phyloP scores from a whole-genome alignment of 139 green algal genomes.

The Zygnema circumcarinatum region DNA sequence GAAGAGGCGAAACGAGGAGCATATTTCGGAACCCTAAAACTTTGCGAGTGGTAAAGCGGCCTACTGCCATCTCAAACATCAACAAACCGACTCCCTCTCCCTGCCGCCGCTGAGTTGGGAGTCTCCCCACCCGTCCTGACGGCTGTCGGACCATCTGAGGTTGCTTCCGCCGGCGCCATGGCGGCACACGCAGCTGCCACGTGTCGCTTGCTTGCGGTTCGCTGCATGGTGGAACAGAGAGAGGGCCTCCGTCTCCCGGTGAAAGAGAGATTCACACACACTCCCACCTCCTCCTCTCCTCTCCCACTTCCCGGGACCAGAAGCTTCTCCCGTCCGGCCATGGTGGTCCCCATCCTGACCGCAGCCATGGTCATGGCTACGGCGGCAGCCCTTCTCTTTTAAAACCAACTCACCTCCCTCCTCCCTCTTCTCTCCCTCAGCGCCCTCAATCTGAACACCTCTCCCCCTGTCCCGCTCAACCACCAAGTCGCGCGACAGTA shows the following conservation, averaged over 20 bases:
- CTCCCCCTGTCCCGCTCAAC: too few species aligned
- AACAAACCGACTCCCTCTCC: neutral
- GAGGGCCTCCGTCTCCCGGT: too few species aligned
- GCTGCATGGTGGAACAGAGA: neutral
- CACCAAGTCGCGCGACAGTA: neutral
- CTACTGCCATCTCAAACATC: neutral
- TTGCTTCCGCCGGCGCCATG: neutral
- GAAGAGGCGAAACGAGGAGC: neutral
- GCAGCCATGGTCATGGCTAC: too few species aligned
- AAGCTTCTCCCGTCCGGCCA: neutral
- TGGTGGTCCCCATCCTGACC: neutral
- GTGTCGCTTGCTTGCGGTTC: neutral
- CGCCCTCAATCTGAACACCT: too few species aligned
- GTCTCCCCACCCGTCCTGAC: neutral
- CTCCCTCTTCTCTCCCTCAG: neutral
- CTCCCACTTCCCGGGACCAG: neutral
- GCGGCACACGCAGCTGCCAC: neutral
- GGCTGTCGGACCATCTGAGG: neutral
- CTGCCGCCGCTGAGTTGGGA: neutral
- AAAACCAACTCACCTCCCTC: neutral
- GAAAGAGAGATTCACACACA: too few species aligned
- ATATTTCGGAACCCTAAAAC: neutral
- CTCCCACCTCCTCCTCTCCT: too few species aligned
- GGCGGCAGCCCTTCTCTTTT: neutral
- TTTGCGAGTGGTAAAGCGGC: neutral